Base-by-base conservation (phyloP, 2,329 filamentous ascomycete species). In the Plectosphaerella sp. region DNA sequence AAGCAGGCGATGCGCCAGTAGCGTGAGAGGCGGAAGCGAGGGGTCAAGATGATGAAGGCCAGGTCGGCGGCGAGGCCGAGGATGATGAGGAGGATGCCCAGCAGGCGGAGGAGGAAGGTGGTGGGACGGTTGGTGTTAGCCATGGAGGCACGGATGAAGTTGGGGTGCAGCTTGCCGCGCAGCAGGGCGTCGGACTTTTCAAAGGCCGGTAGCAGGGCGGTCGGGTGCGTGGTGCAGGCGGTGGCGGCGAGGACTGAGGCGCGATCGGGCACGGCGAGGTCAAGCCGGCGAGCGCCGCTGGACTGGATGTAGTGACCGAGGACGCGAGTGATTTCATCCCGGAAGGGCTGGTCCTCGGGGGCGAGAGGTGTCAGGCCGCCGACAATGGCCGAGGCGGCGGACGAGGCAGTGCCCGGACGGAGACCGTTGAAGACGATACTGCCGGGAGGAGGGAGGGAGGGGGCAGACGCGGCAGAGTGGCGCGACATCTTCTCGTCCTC, bases 161-260 rank as follows among this genome's bases (percentile, higher is more conserved):
- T 64, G 2, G 72, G 70, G 53, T 74, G 72, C 5, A 65, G 64
- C 45, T 66, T 63, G 24, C 63, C 62, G 48, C 69, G 63, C 14
- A 76, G 62, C 4, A 60, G 56, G 12, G 64, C 58, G 51, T 75
- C 72, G 51, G 68, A 64, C 6, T 66, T 61, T 12, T 68, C 57
- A 43, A 71, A 70, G 8, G 69, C 70, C 0, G 69, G 65, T 0
- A 72, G 62, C 5, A 76, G 66, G 1, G 72, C 70, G 1, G 72
- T 73, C 1, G 74, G 73, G 57, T 76, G 73, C 2, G 73, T 76
- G 0, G 74, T 76, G 35, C 70, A 64, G 47, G 69, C 63, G 0
- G 69, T 61, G 1, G 72, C 72, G 16, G 68, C 67, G 20, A 74
- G 65, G 16, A 73, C 72, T 11, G 65, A 60, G 5, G 62, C 60